Evolutionary conservation across 768 basidiomycete species (phyloP), one percentile per base, ranked within the genome.

Genomic region (Kondoa subrosea): DNA sequence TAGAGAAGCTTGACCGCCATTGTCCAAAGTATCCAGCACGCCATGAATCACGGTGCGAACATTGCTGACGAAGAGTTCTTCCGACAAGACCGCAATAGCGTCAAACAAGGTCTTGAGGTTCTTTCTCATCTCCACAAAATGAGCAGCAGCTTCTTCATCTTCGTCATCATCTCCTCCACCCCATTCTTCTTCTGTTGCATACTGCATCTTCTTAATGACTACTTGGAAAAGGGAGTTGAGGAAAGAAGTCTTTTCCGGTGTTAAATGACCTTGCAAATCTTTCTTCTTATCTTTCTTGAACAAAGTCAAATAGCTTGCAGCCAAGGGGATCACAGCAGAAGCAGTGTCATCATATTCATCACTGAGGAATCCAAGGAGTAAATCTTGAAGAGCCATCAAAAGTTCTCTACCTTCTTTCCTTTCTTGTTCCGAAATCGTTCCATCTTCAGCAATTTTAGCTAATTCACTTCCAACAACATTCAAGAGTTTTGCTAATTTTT

Each of bases 281-380:
- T 73, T 71, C 69, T 77, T 76, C 73, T 80, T 78, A 56, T 75
- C 72, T 67, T 79, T 79, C 78, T 97, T 99, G 79, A 90, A 90
- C 63, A 81, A 82, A 32, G 81, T 80, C 50, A 99, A 82, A 67
- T 95, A 79, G 26, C 83, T 81, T 70, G 85, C 84, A 16, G 95
- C 79, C 66, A 95, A 79, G 1, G 88, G 85, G 74, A 91, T 89
- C 56, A 96, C 82, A 4, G 91, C 87, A 26, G 84, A 84, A 70
- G 86, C 85, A 3, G 89, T 91, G 73, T 93, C 91, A 70, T 92
- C 89, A 71, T 89, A 88, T 30, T 86, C 81, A 74, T 97, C 95
- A 8, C 86, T 86, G 79, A 97, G 81, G 79, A 96, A 91, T 17
- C 84, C 85, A 14, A 99, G 81, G 80, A 90, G 82, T 34, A 91